Conservation (phyloP, 176 grass and related monocot genomes). For the Tuctoria greenei region DNA sequence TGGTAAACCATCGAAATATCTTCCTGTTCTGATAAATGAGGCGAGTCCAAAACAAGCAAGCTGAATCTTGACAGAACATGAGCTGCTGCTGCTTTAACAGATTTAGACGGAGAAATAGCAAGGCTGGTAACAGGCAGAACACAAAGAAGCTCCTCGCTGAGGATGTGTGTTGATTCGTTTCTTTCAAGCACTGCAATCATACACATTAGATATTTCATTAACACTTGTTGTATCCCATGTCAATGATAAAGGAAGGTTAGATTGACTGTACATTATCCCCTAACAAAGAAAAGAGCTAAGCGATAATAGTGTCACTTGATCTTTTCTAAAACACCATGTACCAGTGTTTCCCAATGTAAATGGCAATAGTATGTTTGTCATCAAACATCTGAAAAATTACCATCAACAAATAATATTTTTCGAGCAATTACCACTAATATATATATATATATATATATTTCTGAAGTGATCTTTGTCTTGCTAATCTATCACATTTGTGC, state of each 20-base stretch:
- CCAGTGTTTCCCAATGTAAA: slow-evolving; percentile 11
- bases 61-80: slow-evolving; percentile 65
- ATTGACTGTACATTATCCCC: neutral
- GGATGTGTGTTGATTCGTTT: slow-evolving; percentile 34
- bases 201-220: slow-evolving; percentile 30
- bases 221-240: slow-evolving; percentile 2
- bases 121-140: slow-evolving; percentile 69
- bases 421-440: too few relatives aligned
- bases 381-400: slow-evolving; percentile 23
- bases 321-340: neutral
- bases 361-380: neutral
- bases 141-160: slow-evolving; percentile 74
- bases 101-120: slow-evolving; percentile 71
- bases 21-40: slow-evolving; percentile 46
- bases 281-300: slow-evolving; percentile 4
- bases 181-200: slow-evolving; percentile 47
- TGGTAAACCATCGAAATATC: slow-evolving; percentile 38
- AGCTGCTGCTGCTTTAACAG: slow-evolving; percentile 69
- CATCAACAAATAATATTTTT: neutral
- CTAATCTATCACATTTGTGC: neutral
- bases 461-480: neutral
- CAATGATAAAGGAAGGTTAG: slow-evolving; percentile 13
- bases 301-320: neutral
- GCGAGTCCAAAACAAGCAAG: slow-evolving; percentile 53
- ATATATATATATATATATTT: neutral